Evolutionary conservation across 441 rosid species (phyloP).

Genomic region (Erodium texanum): DNA sequence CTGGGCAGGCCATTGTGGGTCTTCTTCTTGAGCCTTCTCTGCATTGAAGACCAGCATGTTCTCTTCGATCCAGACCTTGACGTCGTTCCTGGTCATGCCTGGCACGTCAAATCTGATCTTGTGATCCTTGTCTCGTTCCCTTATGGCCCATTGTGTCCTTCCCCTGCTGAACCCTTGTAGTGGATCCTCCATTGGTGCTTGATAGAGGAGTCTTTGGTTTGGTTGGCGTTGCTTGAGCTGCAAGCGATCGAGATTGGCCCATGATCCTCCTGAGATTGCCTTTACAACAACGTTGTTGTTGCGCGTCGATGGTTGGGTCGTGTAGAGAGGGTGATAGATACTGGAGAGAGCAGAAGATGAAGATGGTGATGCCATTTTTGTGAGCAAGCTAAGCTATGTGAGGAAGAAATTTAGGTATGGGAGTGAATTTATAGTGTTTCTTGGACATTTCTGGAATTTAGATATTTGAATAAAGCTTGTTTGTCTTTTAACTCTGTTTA

Average conservation of each 20-base stretch:
- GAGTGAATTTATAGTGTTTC: not conserved
- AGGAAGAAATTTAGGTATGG: too few relatives aligned
- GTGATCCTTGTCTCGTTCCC: conserved; percentile 19
- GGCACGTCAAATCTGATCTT: conserved; percentile 27
- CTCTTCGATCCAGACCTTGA: conserved; percentile 26
- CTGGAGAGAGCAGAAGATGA: not conserved
- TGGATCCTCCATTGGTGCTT: conserved; percentile 20
- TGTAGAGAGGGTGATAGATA: not conserved
- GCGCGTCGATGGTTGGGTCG: not conserved
- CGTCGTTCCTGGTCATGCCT: conserved; percentile 27
- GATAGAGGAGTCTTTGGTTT: conserved; percentile 11
- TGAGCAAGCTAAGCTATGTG: not conserved
- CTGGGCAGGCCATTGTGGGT: conserved; percentile 22
- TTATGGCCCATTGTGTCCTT: conserved; percentile 29
- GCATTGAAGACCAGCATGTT: conserved; percentile 24
- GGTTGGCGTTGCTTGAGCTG: conserved; percentile 15
- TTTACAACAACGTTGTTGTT: conserved; percentile 6
- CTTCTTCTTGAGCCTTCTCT: conserved; percentile 17
- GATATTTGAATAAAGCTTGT: not conserved
- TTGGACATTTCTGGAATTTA: conserved; percentile 12
- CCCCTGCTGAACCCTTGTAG: conserved; percentile 18
- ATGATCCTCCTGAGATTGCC: conserved; percentile 10
- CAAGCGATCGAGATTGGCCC: conserved; percentile 24
- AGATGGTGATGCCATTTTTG: conserved; percentile 4
- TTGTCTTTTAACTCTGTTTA: not conserved